phyloP scores from a whole-genome alignment of 768 basidiomycete genomes.

The Tephrocybe sp. region DNA sequence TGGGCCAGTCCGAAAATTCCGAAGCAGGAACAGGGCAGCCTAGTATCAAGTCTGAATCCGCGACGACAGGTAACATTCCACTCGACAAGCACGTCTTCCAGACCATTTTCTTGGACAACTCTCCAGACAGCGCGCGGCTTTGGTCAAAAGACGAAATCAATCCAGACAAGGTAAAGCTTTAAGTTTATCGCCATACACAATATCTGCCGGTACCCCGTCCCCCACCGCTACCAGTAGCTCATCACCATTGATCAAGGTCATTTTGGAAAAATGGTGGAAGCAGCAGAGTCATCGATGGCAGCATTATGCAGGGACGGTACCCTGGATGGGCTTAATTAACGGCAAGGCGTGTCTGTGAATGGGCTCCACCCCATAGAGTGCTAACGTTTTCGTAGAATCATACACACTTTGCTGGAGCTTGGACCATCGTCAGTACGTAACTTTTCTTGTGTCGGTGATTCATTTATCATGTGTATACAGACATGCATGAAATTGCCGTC shows the following conservation, averaged over 20 bases:
- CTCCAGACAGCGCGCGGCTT: constrained; percentile 31
- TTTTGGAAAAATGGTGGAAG: constrained; percentile 51
- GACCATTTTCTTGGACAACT: constrained; percentile 46
- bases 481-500: constrained; percentile 39
- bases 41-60: too few species aligned
- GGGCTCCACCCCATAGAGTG: neutral
- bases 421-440: constrained; percentile 32
- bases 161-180: constrained; percentile 23
- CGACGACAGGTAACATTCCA: constrained; percentile 23
- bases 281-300: constrained; percentile 52
- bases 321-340: constrained; percentile 37
- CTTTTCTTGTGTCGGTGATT: neutral
- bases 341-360: constrained; percentile 30
- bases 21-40: neutral
- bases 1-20: too few species aligned
- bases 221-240: too few species aligned
- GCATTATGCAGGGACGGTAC: constrained; percentile 35
- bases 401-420: constrained; percentile 35
- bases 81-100: constrained; percentile 46
- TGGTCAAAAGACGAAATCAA: constrained; percentile 44
- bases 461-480: constrained; percentile 12
- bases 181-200: too few species aligned
- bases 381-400: constrained; percentile 19
- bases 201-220: too few species aligned
- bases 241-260: constrained; percentile 22